These are phyloP conservation scores for Nicotiana obtusifolia DNA, from an alignment of 257 asterid species.

Conservation along the genomic window DNA sequence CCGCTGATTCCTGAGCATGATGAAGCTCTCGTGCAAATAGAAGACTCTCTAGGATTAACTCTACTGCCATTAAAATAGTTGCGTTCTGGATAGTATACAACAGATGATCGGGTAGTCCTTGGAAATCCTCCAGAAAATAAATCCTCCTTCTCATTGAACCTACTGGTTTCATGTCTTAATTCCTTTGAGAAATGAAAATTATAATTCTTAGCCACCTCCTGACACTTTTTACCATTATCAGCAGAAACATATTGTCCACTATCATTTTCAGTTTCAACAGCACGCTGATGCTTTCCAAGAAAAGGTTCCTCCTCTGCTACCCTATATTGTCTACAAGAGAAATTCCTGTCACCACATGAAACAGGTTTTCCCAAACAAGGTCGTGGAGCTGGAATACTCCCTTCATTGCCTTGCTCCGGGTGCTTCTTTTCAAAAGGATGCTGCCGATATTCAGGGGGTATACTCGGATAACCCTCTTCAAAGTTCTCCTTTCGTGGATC, in stretches of 20 bases:
- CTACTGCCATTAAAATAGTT: constrained; percentile 9
- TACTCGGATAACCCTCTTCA: constrained; percentile 7
- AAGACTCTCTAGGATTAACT: constrained; percentile 15
- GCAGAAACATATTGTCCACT: background rate
- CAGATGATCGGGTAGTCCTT: constrained; percentile 6
- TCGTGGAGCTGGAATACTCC: constrained; percentile 13
- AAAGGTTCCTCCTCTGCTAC: constrained; percentile 15
- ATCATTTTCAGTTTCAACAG: constrained; percentile 18
- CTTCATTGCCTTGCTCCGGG: constrained; percentile 19
- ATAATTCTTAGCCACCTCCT: constrained; percentile 4
- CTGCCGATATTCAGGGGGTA: background rate
- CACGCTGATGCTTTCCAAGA: constrained; percentile 6
- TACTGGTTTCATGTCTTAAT: constrained; percentile 3
- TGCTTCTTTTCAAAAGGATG: background rate
- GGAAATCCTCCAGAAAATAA: constrained; percentile 16
- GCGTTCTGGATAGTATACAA: background rate
- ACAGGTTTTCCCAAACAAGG: constrained; percentile 15
- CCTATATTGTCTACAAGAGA: constrained; percentile 14
- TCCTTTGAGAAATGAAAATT: background rate
- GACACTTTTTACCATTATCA: constrained; percentile 9
- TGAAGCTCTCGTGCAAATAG: constrained; percentile 5
- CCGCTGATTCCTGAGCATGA: constrained; percentile 6
- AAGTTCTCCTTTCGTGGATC: constrained; percentile 16
- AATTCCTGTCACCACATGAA: constrained; percentile 3
- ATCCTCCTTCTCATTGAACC: constrained; percentile 18